Conservation (phyloP, 2,329 filamentous ascomycete species). For the Trematosphaeria pertusa region DNA sequence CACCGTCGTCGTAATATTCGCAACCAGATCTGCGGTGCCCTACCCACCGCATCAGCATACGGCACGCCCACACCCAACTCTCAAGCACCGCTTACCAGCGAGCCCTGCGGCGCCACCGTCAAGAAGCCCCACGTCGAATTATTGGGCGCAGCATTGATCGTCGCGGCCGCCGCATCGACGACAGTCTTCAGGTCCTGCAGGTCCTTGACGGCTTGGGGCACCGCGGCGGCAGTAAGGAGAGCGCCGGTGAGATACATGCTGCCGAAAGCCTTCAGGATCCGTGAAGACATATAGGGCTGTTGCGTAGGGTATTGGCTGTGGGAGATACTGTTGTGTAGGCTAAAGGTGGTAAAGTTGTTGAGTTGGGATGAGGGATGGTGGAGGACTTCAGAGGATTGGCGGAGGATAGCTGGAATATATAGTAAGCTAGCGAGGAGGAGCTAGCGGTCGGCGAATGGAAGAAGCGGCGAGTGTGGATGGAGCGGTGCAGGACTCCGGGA, state of each 20-base stretch:
- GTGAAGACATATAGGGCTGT: slow-evolving; percentile 19
- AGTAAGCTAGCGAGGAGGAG: too few relatives aligned
- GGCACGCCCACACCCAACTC: neutral
- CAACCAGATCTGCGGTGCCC: slow-evolving; percentile 41
- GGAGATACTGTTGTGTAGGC: too few relatives aligned
- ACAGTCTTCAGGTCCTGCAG: slow-evolving; percentile 33
- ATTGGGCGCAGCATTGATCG: slow-evolving; percentile 36
- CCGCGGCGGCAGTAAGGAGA: slow-evolving; percentile 29
- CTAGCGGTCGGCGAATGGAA: too few relatives aligned
- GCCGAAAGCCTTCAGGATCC: slow-evolving; percentile 6
- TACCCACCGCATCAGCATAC: slow-evolving; percentile 8
- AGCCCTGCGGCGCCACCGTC: slow-evolving; percentile 14
- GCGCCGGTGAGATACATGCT: slow-evolving; percentile 38
- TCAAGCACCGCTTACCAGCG: slow-evolving; percentile 16
- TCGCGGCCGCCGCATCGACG: slow-evolving; percentile 36
- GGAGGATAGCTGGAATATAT: too few relatives aligned
- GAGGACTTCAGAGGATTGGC: too few relatives aligned
- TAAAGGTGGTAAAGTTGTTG: neutral
- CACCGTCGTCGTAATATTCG: slow-evolving; percentile 42
- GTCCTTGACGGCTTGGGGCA: slow-evolving; percentile 38
- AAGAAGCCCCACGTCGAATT: slow-evolving; percentile 37
- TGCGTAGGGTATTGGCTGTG: too few relatives aligned
- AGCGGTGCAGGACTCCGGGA: too few relatives aligned
- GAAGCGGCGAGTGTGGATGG: too few relatives aligned
- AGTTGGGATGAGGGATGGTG: neutral